Conservation (phyloP, 768 basidiomycete species). For the Chalciporus pseudorubinellus region DNA sequence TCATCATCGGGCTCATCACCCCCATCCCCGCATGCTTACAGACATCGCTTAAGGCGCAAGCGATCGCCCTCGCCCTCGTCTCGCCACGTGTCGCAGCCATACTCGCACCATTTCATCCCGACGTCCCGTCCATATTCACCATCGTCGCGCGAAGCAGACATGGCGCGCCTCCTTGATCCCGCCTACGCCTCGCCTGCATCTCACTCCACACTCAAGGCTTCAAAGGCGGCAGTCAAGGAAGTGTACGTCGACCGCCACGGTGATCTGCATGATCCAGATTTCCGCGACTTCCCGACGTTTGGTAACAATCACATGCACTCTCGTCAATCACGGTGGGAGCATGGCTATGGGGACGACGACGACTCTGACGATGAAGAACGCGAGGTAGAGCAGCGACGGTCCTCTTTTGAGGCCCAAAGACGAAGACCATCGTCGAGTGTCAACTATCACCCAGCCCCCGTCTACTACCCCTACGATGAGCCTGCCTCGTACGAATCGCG, state of each 20-base stretch:
- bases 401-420: constrained; percentile 20
- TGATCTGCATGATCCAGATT: constrained; percentile 67
- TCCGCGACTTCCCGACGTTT: constrained; percentile 56
- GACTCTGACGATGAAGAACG: constrained; percentile 32
- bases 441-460: constrained; percentile 20
- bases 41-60: constrained; percentile 25
- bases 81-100: constrained; percentile 14
- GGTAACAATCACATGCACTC: constrained; percentile 15
- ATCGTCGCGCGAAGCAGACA: constrained; percentile 45
- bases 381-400: constrained; percentile 10
- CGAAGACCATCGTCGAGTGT: constrained; percentile 25
- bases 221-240: constrained; percentile 15
- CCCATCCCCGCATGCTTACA: constrained; percentile 13
- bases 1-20: constrained; percentile 17
- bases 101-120: constrained; percentile 3
- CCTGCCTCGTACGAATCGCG: constrained; percentile 32
- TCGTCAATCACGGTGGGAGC: constrained; percentile 37
- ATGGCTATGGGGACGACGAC: constrained; percentile 28
- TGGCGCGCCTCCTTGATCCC: constrained; percentile 64
- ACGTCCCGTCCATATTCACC: constrained; percentile 33
- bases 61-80: constrained; percentile 31
- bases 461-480: constrained; percentile 29
- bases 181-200: constrained; percentile 45
- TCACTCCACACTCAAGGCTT: constrained; percentile 24
- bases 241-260: constrained; percentile 63